Evolutionary conservation across 352 stramenopile genomes (phyloP).

Genomic region (Plasmopara halstedii): DNA sequence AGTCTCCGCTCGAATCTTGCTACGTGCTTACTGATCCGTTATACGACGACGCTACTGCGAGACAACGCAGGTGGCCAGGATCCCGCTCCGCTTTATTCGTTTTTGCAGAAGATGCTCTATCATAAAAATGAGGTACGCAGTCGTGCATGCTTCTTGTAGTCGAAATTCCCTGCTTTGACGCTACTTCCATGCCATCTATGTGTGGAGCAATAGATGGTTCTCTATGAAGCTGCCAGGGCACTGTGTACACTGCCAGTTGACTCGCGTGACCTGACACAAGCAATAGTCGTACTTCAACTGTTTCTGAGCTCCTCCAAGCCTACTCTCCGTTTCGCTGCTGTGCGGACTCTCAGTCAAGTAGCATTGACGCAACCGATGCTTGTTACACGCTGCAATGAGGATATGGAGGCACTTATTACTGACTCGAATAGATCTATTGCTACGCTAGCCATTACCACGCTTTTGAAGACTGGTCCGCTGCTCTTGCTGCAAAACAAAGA

Average conservation of each 20-base stretch:
- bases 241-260: conserved; percentile 96
- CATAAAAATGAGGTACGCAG: conserved; percentile 89
- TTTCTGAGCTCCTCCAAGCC: conserved; percentile 93
- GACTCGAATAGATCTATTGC: conserved; percentile 98
- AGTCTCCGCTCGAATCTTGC: conserved; percentile 92
- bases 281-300: conserved; percentile 96
- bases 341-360: conserved; percentile 93
- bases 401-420: conserved; percentile 96
- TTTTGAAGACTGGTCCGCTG: conserved; percentile 95
- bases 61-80: conserved; percentile 84
- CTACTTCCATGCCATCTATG: not conserved
- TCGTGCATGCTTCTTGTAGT: not conserved
- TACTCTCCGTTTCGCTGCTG: conserved; percentile 93
- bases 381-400: conserved; percentile 97
- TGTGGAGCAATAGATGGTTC: conserved; percentile 90
- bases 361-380: conserved; percentile 89
- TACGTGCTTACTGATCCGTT: conserved; percentile 96
- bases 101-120: conserved; percentile 93
- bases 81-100: conserved; percentile 74
- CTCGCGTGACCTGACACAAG: conserved; percentile 92
- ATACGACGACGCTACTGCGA: conserved; percentile 88
- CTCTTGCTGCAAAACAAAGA: too few species aligned
- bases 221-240: conserved; percentile 96
- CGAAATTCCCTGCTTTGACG: too few species aligned
- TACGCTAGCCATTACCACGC: conserved; percentile 97